phyloP scores from a whole-genome alignment of 2,329 filamentous ascomycete genomes.

The Xylaria polymorpha region DNA sequence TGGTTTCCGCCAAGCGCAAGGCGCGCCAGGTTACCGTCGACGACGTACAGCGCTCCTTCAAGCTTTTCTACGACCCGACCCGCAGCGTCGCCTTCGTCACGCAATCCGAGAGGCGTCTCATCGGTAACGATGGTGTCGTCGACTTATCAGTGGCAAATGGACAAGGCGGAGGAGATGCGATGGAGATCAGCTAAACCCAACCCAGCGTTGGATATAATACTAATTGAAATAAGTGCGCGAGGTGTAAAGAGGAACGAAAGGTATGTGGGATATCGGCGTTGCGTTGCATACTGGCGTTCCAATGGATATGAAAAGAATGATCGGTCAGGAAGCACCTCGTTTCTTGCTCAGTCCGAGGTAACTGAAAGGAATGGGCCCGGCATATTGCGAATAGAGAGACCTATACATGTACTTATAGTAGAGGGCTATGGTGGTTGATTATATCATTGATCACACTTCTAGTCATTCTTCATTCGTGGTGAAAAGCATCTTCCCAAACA shows the following conservation, averaged over 20 bases:
- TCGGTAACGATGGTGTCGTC: conserved; percentile 85
- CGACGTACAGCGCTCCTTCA: conserved; percentile 93
- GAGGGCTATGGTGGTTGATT: conserved; percentile 36
- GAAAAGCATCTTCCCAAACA: background rate
- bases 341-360: conserved; percentile 25
- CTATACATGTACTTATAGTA: conserved; percentile 41
- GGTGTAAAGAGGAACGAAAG: conserved; percentile 8
- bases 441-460: conserved; percentile 34
- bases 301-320: conserved; percentile 45
- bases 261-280: conserved; percentile 36
- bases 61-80: conserved; percentile 89
- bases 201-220: conserved; percentile 6
- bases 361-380: conserved; percentile 27
- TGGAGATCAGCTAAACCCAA: conserved; percentile 49
- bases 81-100: conserved; percentile 91
- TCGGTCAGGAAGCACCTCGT: conserved; percentile 31
- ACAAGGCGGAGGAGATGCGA: conserved; percentile 50
- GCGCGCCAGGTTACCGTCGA: conserved; percentile 85
- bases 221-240: conserved; percentile 1
- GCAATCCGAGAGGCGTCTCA: conserved; percentile 92
- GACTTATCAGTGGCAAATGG: conserved; percentile 70
- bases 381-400: conserved; percentile 40
- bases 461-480: background rate
- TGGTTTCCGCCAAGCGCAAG: conserved; percentile 86
- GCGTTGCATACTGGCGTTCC: conserved; percentile 43